Base-by-base conservation (phyloP, 139 green algal species). In the Nannochloris sp. region DNA sequence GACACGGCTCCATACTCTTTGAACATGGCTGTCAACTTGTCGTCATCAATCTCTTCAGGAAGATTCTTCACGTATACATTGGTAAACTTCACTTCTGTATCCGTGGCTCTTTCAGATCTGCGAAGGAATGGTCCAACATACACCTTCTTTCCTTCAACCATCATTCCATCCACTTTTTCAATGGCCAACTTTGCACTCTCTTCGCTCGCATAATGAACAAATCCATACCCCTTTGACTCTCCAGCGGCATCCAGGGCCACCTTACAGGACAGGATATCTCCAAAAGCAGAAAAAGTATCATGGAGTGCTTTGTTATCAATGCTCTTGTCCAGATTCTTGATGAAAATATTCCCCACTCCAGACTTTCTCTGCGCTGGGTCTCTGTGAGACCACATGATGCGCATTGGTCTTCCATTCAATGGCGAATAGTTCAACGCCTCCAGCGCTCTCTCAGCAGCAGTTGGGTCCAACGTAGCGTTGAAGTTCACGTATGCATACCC, bases 401-500 rank as follows among this genome's bases (percentile, higher is more conserved):
- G 89, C 67, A 96, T 93, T 26, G 89, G 87, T 70, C 85, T 87
- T 59, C 87, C 88, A 45, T 82, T 86, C 33, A 98, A 56, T 6
- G 80, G 64, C 3, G 75, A 75, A 75, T 95, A 97, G 84, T 97
- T 96, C 10, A 98, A 85, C 45, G 66, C 62, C 56, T 96, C 86
- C 57, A 95, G 68, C 12, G 91, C 91, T 20, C 88, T 74, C 61
- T 90, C 78, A 53, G 89, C 85, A 59, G 86, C 87, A 58, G 72
- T 49, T 55, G 87, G 68, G 74, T 97, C 90, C 63, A 93, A 61
- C 6, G 77, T 72, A 55, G 68, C 74, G 75, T 94, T 96, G 84
- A 90, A 96, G 80, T 96, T 96, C 16, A 96, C 89, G 65, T 96
- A 96, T 14, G 87, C 90, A 61, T 96, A 96, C 73, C 90, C 90